A percentile compares a stretch with the other conserved stretches of the same genome.
Evolutionary conservation across 1,284 basidiomycete genomes (phyloP).

Genomic region (Melampsora americana): DNA sequence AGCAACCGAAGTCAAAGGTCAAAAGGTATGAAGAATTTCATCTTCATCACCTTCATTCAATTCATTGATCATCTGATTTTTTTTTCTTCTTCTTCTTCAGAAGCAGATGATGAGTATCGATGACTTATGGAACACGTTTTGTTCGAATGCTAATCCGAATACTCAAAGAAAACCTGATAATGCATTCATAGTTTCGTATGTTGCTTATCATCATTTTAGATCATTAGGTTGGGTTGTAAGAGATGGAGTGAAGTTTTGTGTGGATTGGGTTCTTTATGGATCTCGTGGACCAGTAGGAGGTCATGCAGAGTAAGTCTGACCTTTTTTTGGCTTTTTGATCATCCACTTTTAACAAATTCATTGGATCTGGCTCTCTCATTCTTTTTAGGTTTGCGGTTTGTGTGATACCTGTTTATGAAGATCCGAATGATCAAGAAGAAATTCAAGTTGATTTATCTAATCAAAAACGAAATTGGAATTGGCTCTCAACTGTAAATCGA

Average conservation of each 20-base stretch:
- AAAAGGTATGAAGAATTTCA: no score
- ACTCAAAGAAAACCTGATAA: slow-evolving; percentile 62
- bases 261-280: slow-evolving; percentile 82
- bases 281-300: slow-evolving; percentile 82
- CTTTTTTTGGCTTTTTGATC: slow-evolving; percentile 9
- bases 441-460: slow-evolving; percentile 65
- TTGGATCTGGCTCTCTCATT: not conserved
- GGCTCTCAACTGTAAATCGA: slow-evolving; percentile 93
- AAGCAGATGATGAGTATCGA: slow-evolving; percentile 43
- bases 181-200: slow-evolving; percentile 86
- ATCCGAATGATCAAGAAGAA: slow-evolving; percentile 65
- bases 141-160: slow-evolving; percentile 1
- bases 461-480: slow-evolving; percentile 82
- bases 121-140: slow-evolving; percentile 41
- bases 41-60: not conserved
- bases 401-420: slow-evolving; percentile 82
- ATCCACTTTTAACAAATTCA: not conserved
- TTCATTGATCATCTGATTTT: no score
- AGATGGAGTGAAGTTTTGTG: slow-evolving; percentile 93
- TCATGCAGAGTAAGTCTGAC: slow-evolving; percentile 87
- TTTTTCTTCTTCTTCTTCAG: slow-evolving; percentile 37
- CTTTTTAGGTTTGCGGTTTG: slow-evolving; percentile 77
- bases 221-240: slow-evolving; percentile 98
- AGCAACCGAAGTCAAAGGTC: no score
- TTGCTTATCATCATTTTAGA: slow-evolving; percentile 89